These are phyloP conservation scores for Fusarium circinatum DNA, from an alignment of 2,329 filamentous ascomycete species.

Conservation along the genomic window DNA sequence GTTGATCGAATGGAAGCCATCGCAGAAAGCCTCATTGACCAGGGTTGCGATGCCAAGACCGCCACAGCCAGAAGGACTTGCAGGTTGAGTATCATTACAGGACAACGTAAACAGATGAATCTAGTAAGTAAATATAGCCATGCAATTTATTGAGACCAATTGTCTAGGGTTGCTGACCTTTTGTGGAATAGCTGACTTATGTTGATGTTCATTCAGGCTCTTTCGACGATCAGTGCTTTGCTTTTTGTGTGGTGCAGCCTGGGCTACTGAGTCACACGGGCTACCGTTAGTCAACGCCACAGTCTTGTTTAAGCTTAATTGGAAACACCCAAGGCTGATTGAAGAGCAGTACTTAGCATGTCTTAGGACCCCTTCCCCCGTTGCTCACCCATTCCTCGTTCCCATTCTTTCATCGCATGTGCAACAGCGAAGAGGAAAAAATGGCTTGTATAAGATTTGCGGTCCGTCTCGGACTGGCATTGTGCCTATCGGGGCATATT, in stretches of 20 bases:
- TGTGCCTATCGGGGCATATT: rapidly evolving
- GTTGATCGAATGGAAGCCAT: neutral
- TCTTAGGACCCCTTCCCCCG: neutral
- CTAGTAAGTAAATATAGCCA: too few species aligned
- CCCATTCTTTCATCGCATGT: neutral
- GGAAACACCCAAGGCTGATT: neutral
- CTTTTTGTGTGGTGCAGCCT: too few species aligned
- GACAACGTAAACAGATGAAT: too few species aligned
- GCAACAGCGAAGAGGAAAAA: neutral
- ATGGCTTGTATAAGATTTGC: rapidly evolving
- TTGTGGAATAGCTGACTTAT: rapidly evolving
- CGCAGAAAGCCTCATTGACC: neutral
- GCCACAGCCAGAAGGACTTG: rapidly evolving
- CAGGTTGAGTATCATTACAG: rapidly evolving
- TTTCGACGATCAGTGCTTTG: too few species aligned
- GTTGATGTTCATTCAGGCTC: neutral
- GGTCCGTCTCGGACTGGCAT: rapidly evolving
- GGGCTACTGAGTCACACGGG: neutral
- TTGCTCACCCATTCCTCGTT: rapidly evolving
- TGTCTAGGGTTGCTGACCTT: rapidly evolving
- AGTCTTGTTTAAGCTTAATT: neutral
- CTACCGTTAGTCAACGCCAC: neutral
- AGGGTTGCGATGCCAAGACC: neutral
- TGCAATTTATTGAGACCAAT: too few species aligned
- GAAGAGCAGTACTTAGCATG: rapidly evolving